Conservation (phyloP, 179 eudicot genomes). For the Heliamphora pulchella region DNA sequence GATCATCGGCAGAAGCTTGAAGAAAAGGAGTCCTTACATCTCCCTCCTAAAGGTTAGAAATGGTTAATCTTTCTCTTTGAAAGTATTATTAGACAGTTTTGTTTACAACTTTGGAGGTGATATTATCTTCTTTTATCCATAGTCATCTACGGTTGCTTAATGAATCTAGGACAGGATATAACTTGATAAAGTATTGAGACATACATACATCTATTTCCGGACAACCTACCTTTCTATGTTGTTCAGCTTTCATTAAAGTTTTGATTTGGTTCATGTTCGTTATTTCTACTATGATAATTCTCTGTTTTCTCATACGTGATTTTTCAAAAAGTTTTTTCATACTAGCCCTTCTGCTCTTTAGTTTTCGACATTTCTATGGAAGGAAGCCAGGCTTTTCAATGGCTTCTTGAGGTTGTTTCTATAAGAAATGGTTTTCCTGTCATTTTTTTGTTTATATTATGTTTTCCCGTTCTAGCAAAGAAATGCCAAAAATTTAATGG, state of each 20-base stretch:
- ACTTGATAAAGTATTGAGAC: background rate
- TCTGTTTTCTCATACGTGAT: background rate
- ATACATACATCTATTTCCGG: background rate
- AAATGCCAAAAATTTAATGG: background rate
- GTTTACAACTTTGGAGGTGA: background rate
- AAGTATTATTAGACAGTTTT: background rate
- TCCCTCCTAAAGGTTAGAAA: conserved; percentile 73
- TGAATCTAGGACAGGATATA: background rate
- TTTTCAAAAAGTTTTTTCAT: no score
- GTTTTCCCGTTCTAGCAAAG: background rate
- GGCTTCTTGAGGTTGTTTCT: background rate
- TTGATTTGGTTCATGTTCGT: background rate
- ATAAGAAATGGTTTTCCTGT: background rate
- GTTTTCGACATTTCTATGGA: background rate
- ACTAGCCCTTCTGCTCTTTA: background rate
- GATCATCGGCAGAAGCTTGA: conserved; percentile 73
- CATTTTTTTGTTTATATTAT: background rate
- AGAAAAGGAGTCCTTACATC: conserved; percentile 70
- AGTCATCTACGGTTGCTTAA: background rate
- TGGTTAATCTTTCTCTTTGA: background rate
- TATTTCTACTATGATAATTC: no score
- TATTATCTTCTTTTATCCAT: background rate
- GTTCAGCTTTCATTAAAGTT: background rate
- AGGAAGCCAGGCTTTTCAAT: background rate
- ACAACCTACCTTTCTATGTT: background rate